Conservation (phyloP, 345 rosid genomes). For the Eucalyptus guilfoylei region DNA sequence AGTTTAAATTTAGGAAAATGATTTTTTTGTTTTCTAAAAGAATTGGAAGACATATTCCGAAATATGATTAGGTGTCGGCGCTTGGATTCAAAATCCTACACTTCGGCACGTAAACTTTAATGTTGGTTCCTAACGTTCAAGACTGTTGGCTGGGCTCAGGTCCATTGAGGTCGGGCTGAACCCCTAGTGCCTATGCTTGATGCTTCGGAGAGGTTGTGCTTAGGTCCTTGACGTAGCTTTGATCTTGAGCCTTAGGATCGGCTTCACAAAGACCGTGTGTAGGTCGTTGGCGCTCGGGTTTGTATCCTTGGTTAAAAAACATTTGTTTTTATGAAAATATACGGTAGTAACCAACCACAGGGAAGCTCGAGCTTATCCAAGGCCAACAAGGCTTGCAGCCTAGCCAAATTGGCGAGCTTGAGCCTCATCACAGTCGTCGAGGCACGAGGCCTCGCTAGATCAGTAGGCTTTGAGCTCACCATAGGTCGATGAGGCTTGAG, state of each 20-base stretch:
- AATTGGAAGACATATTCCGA: no score
- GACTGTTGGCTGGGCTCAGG: accelerated
- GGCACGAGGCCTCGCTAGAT: no score
- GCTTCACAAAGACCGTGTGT: no score
- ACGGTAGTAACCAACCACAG: accelerated
- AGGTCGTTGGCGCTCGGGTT: not conserved
- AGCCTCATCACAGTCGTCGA: accelerated
- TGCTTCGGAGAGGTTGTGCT: not conserved
- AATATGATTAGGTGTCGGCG: not conserved
- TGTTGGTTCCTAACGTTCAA: not conserved
- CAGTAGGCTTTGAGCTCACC: not conserved
- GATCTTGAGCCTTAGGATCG: not conserved
- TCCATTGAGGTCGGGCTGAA: no score
- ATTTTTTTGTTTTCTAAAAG: no score
- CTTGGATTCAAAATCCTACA: not conserved
- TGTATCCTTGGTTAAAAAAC: not conserved
- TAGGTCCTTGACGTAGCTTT: not conserved
- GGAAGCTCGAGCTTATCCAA: not conserved
- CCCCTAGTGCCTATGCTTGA: not conserved
- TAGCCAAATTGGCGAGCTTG: accelerated
- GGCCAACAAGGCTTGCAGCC: not conserved
- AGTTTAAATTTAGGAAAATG: not conserved
- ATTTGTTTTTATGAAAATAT: no score
- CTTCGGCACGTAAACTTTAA: not conserved
- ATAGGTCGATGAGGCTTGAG: no score